A percentile compares a stretch with the other conserved stretches of the same genome.
phyloP scores from a whole-genome alignment of 352 stramenopile species.

The Pythium insidiosum region DNA sequence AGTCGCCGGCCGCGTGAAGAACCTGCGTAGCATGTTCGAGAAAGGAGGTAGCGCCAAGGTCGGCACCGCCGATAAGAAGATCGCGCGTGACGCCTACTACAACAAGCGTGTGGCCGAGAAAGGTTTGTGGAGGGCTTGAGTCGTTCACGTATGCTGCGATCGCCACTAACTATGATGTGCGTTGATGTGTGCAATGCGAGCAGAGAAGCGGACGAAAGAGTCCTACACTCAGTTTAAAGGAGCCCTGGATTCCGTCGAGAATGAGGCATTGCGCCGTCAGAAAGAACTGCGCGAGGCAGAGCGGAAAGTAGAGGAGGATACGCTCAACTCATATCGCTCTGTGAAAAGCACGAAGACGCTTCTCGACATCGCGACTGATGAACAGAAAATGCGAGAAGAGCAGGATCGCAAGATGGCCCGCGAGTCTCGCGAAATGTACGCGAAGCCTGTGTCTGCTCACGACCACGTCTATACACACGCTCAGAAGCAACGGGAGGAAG shows the following conservation, averaged over 20 bases:
- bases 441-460: conserved; percentile 29
- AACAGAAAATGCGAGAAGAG: conserved; percentile 14
- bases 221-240: conserved; percentile 12
- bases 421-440: conserved; percentile 25
- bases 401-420: conserved; percentile 24
- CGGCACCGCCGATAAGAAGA: conserved; percentile 12
- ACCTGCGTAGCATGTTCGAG: conserved; percentile 57
- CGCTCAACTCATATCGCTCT: conserved; percentile 15
- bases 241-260: conserved; percentile 3
- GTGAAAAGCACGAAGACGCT: conserved; percentile 41
- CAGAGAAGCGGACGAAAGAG: conserved; percentile 6
- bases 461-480: conserved; percentile 44
- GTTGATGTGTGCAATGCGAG: too few species aligned
- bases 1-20: conserved; percentile 39
- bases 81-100: conserved; percentile 13
- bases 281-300: conserved; percentile 30
- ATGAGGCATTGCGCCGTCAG: conserved; percentile 20
- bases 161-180: too few species aligned
- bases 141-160: too few species aligned
- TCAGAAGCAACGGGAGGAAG: conserved; percentile 36
- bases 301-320: conserved; percentile 29
- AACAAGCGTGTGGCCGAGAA: conserved; percentile 14
- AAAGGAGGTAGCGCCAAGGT: conserved; percentile 8
- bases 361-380: conserved; percentile 35
- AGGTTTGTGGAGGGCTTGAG: too few species aligned